These are phyloP conservation scores for Piper betle DNA, from an alignment of 164 flowering plant genomes.

Conservation along the genomic window DNA sequence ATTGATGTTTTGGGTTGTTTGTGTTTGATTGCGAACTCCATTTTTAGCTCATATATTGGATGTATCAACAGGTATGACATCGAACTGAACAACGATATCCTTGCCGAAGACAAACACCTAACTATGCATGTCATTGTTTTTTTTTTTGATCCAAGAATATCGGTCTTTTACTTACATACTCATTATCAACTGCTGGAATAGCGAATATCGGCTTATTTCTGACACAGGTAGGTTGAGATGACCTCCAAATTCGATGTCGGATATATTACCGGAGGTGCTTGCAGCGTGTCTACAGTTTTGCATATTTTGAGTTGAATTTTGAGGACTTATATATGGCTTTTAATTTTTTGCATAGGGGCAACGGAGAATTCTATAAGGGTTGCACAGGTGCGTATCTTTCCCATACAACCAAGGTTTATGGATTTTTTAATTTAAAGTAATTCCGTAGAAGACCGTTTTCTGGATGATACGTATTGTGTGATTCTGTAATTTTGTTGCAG, in stretches of 20 bases:
- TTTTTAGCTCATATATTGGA: neutral
- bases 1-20: neutral
- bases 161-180: neutral
- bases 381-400: conserved; percentile 49
- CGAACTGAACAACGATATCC: conserved; percentile 73
- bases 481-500: conserved; percentile 37
- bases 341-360: conserved; percentile 49
- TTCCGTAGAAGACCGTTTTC: too few relatives aligned
- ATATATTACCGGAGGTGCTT: conserved; percentile 72
- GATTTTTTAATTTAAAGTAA: neutral
- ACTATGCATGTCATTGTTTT: conserved; percentile 41
- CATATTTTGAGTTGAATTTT: neutral
- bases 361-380: conserved; percentile 93
- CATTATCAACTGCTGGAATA: neutral
- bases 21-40: neutral
- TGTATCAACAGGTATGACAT: conserved; percentile 57
- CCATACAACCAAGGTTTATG: neutral
- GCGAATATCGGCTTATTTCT: neutral
- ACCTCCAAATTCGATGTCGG: conserved; percentile 42
- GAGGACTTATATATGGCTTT: neutral
- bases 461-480: too few relatives aligned
- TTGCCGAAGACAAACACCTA: conserved; percentile 76
- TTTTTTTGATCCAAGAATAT: neutral
- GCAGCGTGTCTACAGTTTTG: neutral
- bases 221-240: conserved; percentile 63